Percentiles rank a stretch among this genome's conserved stretches.
phyloP scores from a whole-genome alignment of 164 flowering plant species.

The Macadamia integrifolia region DNA sequence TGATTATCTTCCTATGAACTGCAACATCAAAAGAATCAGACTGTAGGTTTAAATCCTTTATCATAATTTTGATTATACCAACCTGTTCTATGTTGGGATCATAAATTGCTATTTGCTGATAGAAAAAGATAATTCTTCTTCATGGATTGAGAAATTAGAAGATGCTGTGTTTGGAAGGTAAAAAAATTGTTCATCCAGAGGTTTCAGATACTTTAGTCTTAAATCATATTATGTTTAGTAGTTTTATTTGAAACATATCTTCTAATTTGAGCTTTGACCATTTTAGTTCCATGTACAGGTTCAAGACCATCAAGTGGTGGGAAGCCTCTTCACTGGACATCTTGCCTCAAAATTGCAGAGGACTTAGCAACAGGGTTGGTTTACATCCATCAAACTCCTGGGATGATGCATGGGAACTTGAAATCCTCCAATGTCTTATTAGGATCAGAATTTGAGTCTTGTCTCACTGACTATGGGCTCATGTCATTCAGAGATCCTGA shows the following conservation, averaged over 20 bases:
- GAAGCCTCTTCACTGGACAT: constrained; percentile 98
- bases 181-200: too few relatives aligned
- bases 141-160: too few relatives aligned
- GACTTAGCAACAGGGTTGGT: constrained; percentile 78
- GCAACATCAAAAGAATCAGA: too few relatives aligned
- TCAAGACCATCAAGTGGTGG: constrained; percentile 77
- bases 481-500: constrained; percentile 52
- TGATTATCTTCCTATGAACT: too few relatives aligned
- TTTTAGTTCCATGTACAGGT: constrained; percentile 34
- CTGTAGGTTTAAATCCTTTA: too few relatives aligned
- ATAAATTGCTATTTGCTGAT: too few relatives aligned
- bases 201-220: too few relatives aligned
- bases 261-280: not conserved
- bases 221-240: too few relatives aligned
- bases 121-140: too few relatives aligned
- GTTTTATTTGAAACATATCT: not conserved
- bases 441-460: constrained; percentile 91
- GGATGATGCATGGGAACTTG: constrained; percentile 78
- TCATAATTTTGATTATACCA: too few relatives aligned
- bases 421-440: constrained; percentile 86
- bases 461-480: constrained; percentile 90
- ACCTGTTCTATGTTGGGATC: too few relatives aligned
- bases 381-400: constrained; percentile 76
- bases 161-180: too few relatives aligned
- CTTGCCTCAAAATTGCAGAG: constrained; percentile 93